Evolutionary conservation across 2,329 filamentous ascomycete genomes (phyloP).

Genomic region (Colletotrichum camelliae): DNA sequence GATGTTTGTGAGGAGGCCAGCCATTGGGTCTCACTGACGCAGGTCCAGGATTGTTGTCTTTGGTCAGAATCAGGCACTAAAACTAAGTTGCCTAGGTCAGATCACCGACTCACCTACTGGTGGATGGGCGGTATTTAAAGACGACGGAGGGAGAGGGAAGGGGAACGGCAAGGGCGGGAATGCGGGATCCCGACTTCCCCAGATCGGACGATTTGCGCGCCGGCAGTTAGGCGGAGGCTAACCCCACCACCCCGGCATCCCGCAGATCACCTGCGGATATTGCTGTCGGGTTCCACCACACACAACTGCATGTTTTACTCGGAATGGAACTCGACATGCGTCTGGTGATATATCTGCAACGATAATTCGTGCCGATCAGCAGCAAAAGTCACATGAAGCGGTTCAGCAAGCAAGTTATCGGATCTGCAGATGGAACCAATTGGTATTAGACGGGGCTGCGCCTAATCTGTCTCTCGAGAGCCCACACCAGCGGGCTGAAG

Average conservation of each 20-base stretch:
- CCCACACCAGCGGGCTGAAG: neutral
- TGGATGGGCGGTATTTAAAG: neutral
- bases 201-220: constrained; percentile 10
- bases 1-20: neutral
- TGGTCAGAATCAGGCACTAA: neutral
- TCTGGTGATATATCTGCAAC: neutral
- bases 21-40: neutral
- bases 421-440: neutral
- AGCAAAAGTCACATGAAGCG: neutral
- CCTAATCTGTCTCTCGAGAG: neutral
- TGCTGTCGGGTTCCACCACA: neutral
- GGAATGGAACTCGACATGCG: neutral
- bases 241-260: neutral
- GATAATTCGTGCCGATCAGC: neutral
- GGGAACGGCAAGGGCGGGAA: neutral
- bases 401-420: neutral
- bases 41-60: neutral
- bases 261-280: neutral
- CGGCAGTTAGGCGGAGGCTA: neutral
- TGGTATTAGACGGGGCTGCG: constrained; percentile 9
- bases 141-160: neutral
- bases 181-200: constrained; percentile 14
- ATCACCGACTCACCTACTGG: neutral
- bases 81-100: neutral
- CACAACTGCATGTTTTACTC: neutral